Evolutionary conservation across 257 asterid species (phyloP).

Genomic region (Gentiana straminea): DNA sequence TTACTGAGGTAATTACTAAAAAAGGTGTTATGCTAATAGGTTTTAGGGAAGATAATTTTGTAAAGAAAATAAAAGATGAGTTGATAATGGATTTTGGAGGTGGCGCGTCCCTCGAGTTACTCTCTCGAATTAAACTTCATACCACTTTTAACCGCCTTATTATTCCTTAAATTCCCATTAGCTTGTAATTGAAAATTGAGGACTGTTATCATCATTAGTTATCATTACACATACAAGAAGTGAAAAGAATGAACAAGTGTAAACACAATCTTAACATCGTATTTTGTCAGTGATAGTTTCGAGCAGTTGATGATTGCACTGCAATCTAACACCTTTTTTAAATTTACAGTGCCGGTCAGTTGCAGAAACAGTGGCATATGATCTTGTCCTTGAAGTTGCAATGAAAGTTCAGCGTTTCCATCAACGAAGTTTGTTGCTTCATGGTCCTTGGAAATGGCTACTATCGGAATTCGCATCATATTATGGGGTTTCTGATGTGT

Average conservation of each 20-base stretch:
- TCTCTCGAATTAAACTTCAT: too few species aligned
- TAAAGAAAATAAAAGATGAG: too few species aligned
- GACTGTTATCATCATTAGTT: background rate
- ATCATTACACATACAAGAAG: background rate
- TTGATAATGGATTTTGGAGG: too few species aligned
- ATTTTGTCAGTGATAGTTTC: too few species aligned
- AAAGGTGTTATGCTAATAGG: too few species aligned
- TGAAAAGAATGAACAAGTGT: background rate
- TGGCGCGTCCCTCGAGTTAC: too few species aligned
- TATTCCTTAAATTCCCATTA: too few species aligned
- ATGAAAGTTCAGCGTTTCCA: constrained; percentile 79
- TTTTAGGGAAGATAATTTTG: too few species aligned
- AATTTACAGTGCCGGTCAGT: constrained; percentile 55
- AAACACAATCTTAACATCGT: background rate
- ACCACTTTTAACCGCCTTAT: too few species aligned
- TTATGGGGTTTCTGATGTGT: constrained; percentile 90
- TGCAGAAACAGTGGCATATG: constrained; percentile 91
- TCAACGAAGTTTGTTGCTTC: constrained; percentile 61
- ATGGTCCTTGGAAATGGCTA: constrained; percentile 87
- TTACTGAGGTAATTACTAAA: too few species aligned
- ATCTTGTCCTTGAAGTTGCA: constrained; percentile 81
- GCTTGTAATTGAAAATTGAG: too few species aligned
- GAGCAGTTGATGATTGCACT: too few species aligned
- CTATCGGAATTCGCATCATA: constrained; percentile 75
- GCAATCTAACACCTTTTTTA: constrained; percentile 4